A percentile compares a stretch with the other conserved stretches of the same genome.
Evolutionary conservation across 2,329 filamentous ascomycete genomes (phyloP).

Genomic region (Calonectria crousiana): DNA sequence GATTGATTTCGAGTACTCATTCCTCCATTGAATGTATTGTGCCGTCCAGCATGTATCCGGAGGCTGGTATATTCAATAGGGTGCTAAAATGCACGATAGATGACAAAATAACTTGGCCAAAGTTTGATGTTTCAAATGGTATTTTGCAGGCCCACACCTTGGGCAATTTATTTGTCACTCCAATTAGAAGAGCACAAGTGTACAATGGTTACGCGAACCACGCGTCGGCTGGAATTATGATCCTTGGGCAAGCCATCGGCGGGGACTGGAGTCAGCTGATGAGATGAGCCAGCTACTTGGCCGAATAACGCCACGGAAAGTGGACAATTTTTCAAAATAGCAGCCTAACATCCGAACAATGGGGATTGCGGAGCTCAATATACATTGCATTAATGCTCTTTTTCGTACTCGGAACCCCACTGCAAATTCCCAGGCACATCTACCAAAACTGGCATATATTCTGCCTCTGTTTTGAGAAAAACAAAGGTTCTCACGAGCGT

Average conservation of each 20-base stretch:
- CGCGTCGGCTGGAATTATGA: not conserved
- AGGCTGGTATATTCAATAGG: not conserved
- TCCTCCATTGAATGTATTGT: not conserved
- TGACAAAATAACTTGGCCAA: not conserved
- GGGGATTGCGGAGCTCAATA: not conserved
- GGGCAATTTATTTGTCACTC: not conserved
- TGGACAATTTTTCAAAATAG: not conserved
- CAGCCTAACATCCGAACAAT: not conserved
- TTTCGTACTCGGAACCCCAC: not conserved
- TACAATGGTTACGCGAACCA: not conserved
- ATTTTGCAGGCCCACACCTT: not conserved
- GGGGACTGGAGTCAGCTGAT: not conserved
- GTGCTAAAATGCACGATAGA: not conserved
- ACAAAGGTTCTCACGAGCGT: not conserved
- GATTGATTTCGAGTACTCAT: not conserved
- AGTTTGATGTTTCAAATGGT: not conserved
- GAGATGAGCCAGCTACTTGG: not conserved
- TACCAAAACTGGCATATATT: not conserved
- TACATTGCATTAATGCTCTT: not conserved
- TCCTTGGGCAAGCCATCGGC: not conserved
- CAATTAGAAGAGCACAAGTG: not conserved
- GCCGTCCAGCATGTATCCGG: not conserved
- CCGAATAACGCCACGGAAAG: not conserved
- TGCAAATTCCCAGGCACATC: not conserved
- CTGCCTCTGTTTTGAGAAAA: not conserved